Conservation (phyloP, 805 yeast species). For the Clavispora vitiphila region DNA sequence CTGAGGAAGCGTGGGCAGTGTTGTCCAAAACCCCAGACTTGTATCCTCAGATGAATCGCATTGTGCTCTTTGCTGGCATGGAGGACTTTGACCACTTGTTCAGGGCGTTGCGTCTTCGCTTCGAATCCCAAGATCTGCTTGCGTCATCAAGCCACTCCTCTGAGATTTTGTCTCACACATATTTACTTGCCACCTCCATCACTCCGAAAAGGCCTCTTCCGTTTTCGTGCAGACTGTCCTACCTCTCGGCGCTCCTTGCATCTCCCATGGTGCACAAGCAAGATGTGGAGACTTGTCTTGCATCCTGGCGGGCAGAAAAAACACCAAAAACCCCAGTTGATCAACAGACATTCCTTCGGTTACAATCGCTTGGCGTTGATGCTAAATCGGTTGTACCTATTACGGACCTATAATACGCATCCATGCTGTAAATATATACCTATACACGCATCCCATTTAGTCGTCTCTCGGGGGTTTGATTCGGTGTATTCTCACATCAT, state of each 20-base stretch:
- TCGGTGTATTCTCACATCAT: conserved; percentile 58
- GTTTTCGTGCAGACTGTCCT: conserved; percentile 5
- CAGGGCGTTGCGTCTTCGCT: conserved; percentile 1
- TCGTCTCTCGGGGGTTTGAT: conserved; percentile 39
- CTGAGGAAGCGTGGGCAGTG: conserved; percentile 23
- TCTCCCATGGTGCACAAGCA: conserved; percentile 6
- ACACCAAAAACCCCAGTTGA: neutral
- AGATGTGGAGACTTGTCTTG: neutral
- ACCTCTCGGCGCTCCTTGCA: conserved; percentile 5
- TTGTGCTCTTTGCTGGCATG: conserved; percentile 1
- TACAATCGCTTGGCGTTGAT: neutral
- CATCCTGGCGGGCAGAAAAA: neutral
- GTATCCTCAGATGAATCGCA: conserved; percentile 4
- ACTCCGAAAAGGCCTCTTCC: neutral
- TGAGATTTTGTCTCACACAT: neutral
- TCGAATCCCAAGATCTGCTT: too few relatives aligned
- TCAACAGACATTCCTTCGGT: neutral
- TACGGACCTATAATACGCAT: neutral
- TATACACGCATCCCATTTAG: neutral
- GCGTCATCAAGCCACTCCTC: too few relatives aligned
- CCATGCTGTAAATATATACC: neutral
- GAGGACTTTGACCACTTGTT: conserved; percentile 8
- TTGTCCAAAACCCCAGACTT: conserved; percentile 15
- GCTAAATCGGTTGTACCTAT: neutral
- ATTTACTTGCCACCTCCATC: neutral